Evolutionary conservation across 192 early-diverging fungal species (phyloP).

Genomic region (Rhizoclosmatium sp.): DNA sequence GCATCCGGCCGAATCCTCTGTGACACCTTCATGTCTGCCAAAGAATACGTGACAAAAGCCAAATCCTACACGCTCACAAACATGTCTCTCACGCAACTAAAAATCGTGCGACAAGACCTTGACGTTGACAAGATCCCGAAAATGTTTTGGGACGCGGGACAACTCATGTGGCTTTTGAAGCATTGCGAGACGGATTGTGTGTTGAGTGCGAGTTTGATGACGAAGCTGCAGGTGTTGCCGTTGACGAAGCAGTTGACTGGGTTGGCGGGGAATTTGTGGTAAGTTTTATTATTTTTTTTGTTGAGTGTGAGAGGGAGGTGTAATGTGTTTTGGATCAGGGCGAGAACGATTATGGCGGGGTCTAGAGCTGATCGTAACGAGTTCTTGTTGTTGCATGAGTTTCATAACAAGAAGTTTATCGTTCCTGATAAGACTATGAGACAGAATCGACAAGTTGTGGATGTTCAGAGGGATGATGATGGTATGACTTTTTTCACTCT

Average conservation of each 20-base stretch:
- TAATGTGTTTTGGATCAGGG: conserved; percentile 40
- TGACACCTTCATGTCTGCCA: conserved; percentile 90
- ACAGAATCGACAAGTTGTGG: conserved; percentile 8
- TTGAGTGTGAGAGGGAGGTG: too few species aligned
- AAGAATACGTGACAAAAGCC: conserved; percentile 58
- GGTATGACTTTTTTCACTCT: conserved; percentile 33
- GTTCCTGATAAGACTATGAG: conserved; percentile 81
- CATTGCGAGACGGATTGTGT: conserved; percentile 86
- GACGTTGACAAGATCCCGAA: conserved; percentile 78
- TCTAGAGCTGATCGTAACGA: conserved; percentile 95
- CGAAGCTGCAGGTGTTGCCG: conserved; percentile 87
- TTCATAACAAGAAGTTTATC: conserved; percentile 89
- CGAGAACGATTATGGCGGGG: conserved; percentile 82
- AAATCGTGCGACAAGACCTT: conserved; percentile 82
- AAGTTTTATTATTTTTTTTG: background rate
- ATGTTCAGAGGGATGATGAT: conserved; percentile 43
- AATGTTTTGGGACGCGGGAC: conserved; percentile 68
- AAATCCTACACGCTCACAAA: conserved; percentile 86
- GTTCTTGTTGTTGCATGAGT: conserved; percentile 94
- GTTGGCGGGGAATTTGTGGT: conserved; percentile 96
- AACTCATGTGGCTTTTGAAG: conserved; percentile 75
- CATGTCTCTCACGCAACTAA: conserved; percentile 78
- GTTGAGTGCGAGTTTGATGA: conserved; percentile 82
- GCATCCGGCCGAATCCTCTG: conserved; percentile 88
- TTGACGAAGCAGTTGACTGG: conserved; percentile 92